Evolutionary conservation across 208 protist genomes (phyloP).

Genomic region (Trypanosoma vivax): DNA sequence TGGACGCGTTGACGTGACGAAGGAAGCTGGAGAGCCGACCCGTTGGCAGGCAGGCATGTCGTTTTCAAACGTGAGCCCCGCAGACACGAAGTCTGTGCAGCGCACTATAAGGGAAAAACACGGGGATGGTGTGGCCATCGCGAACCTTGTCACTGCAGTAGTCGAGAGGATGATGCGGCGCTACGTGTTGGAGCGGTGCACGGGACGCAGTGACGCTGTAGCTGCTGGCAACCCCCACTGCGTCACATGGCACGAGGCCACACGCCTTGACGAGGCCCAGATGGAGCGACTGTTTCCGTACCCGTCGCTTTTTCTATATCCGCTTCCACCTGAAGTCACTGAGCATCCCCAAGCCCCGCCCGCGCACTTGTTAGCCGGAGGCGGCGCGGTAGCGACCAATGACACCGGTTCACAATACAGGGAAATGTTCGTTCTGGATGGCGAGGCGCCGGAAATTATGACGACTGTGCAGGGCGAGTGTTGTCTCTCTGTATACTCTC

Average conservation of each 20-base stretch:
- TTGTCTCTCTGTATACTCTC: slow-evolving; percentile 21
- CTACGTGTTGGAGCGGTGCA: slow-evolving; percentile 18
- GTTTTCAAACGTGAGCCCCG: slow-evolving; percentile 3
- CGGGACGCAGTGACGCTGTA: slow-evolving; percentile 12
- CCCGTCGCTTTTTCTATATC: slow-evolving; percentile 49
- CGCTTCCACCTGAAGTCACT: slow-evolving; percentile 2
- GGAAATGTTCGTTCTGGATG: slow-evolving; percentile 8
- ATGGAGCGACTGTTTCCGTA: slow-evolving; percentile 30
- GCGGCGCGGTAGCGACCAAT: background rate
- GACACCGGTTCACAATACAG: background rate
- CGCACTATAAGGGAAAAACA: background rate
- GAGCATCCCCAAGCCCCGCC: slow-evolving; percentile 11
- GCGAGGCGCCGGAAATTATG: slow-evolving; percentile 10
- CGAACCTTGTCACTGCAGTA: background rate
- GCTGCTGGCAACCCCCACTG: too few relatives aligned
- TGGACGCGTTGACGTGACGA: background rate
- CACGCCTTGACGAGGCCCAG: background rate
- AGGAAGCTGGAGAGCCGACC: background rate
- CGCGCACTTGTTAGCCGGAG: slow-evolving; percentile 1
- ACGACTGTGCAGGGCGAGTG: slow-evolving; percentile 34
- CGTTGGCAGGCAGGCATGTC: background rate
- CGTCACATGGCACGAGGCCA: slow-evolving; percentile 4
- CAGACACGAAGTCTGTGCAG: background rate
- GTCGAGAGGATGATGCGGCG: slow-evolving; percentile 9
- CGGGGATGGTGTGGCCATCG: background rate